Evolutionary conservation across 164 flowering plant species (phyloP).

Genomic region (Annona squamosa): DNA sequence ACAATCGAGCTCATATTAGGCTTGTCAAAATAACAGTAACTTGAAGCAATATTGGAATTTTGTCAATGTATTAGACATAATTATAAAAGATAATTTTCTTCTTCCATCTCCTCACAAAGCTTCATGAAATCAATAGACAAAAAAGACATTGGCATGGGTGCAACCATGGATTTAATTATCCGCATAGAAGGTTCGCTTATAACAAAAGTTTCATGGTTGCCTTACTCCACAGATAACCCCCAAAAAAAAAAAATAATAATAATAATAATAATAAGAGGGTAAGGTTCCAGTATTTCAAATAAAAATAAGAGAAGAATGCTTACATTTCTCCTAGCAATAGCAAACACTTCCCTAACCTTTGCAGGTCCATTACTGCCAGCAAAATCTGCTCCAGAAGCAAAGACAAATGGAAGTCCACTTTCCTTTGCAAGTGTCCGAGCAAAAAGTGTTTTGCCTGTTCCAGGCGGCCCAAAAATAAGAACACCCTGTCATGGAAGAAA

Average conservation of each 20-base stretch:
- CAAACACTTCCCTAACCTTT: conserved; percentile 84
- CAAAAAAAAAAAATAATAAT: background rate
- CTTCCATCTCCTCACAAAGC: background rate
- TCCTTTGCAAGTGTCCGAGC: conserved; percentile 92
- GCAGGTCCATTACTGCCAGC: conserved; percentile 92
- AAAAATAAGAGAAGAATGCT: conserved; percentile 10
- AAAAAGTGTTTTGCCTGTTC: conserved; percentile 97
- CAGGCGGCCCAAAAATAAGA: conserved; percentile 97
- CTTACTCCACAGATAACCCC: too few species aligned
- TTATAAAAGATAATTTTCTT: background rate
- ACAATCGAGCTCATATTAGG: too few species aligned
- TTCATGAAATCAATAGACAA: background rate
- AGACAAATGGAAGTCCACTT: conserved; percentile 96
- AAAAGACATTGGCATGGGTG: background rate
- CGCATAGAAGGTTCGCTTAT: background rate
- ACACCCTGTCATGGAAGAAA: conserved; percentile 59
- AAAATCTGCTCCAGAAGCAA: conserved; percentile 98
- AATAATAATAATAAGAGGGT: background rate
- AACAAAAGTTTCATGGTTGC: background rate
- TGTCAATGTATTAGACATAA: too few species aligned
- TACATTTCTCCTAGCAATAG: conserved; percentile 90
- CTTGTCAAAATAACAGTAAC: too few species aligned
- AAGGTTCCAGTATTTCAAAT: background rate
- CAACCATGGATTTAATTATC: background rate
- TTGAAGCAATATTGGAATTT: too few species aligned